Conservation (phyloP, 108 stramenopile genomes). For the Cyclotella distinguenda region DNA sequence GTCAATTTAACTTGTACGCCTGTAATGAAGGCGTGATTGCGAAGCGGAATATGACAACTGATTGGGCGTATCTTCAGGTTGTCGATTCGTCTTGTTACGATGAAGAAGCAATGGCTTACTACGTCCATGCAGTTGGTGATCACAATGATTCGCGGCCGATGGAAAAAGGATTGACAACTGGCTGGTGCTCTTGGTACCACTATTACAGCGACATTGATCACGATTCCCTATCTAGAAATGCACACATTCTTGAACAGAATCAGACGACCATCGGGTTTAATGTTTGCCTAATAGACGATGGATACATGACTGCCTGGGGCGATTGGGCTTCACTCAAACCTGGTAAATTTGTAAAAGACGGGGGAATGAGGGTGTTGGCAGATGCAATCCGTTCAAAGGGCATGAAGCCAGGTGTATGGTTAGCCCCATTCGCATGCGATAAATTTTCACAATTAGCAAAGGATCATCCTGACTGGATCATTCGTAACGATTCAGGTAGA, state of each 20-base stretch:
- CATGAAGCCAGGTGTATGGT: conserved; percentile 89
- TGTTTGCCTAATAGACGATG: conserved; percentile 89
- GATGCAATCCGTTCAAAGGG: conserved; percentile 61
- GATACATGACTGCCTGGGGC: conserved; percentile 95
- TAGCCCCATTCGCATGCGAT: conserved; percentile 91
- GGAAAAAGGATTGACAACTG: conserved; percentile 74
- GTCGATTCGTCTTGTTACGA: conserved; percentile 72
- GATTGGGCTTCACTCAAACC: conserved; percentile 90
- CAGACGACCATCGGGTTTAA: conserved; percentile 69
- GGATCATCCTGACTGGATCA: conserved; percentile 93
- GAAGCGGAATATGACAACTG: conserved; percentile 44
- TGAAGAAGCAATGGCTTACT: conserved; percentile 89
- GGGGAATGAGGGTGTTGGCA: conserved; percentile 70
- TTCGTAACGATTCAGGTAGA: conserved; percentile 72
- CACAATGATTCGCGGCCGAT: conserved; percentile 76
- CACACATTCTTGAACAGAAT: conserved; percentile 57
- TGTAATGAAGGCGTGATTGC: conserved; percentile 63
- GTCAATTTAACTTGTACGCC: conserved; percentile 63
- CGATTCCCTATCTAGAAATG: conserved; percentile 69
- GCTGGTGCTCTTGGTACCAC: conserved; percentile 96
- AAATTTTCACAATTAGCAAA: conserved; percentile 75
- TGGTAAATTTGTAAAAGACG: conserved; percentile 55
- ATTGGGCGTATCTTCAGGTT: conserved; percentile 86
- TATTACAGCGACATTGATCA: conserved; percentile 89
- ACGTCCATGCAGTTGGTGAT: conserved; percentile 72